Percentiles rank a stretch among this genome's conserved stretches.
phyloP scores from a whole-genome alignment of 2,329 filamentous ascomycete genomes.

The Didymella arachidicola region DNA sequence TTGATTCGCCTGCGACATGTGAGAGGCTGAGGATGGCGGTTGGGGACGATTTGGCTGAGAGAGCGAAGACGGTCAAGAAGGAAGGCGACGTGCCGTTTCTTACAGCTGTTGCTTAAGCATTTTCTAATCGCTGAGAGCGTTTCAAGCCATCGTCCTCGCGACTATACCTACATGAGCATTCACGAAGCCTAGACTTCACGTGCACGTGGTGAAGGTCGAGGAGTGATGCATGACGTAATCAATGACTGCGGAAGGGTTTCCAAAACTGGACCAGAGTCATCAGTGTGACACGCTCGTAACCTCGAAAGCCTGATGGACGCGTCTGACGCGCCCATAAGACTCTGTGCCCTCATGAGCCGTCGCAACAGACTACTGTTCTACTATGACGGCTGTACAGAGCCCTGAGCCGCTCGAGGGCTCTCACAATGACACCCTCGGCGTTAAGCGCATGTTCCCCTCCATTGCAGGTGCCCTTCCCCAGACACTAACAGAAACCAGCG shows the following conservation, averaged over 20 bases:
- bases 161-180: background rate
- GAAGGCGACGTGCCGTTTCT: constrained; percentile 67
- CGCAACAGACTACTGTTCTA: background rate
- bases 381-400: constrained; percentile 41
- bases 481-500: constrained; percentile 32
- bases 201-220: background rate
- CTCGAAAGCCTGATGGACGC: background rate
- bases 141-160: background rate
- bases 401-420: constrained; percentile 26
- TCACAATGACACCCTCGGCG: constrained; percentile 28
- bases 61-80: constrained; percentile 69
- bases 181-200: background rate
- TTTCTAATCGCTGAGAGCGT: background rate
- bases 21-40: constrained; percentile 81
- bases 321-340: constrained; percentile 3
- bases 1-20: constrained; percentile 82
- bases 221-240: constrained; percentile 10
- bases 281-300: background rate
- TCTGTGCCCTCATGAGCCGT: constrained; percentile 5
- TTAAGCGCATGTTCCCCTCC: constrained; percentile 38
- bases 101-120: constrained; percentile 35
- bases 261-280: background rate
- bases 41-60: constrained; percentile 78
- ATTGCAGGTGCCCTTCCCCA: constrained; percentile 8
- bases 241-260: constrained; percentile 5